These are phyloP conservation scores for Apiotrichum laibachii DNA, from an alignment of 1,284 basidiomycete genomes.

Conservation along the genomic window DNA sequence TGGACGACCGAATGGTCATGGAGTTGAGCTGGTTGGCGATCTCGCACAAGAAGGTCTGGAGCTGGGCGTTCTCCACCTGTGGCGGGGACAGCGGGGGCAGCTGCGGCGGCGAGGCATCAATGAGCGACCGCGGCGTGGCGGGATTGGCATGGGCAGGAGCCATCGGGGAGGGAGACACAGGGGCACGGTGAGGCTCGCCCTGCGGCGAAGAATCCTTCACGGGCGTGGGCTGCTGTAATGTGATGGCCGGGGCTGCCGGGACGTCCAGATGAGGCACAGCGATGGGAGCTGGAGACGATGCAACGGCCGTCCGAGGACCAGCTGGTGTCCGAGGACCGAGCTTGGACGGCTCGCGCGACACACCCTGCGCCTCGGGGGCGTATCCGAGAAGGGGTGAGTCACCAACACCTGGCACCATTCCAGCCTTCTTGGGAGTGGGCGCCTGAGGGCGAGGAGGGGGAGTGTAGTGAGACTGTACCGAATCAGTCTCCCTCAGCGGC, in stretches of 20 bases:
- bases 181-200: not conserved
- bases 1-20: constrained; percentile 54
- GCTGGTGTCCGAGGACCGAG: constrained; percentile 30
- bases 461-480: constrained; percentile 32
- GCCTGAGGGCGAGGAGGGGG: constrained; percentile 43
- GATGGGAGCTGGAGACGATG: constrained; percentile 17
- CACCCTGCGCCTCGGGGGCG: not conserved
- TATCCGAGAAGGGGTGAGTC: constrained; percentile 16
- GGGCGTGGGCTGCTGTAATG: constrained; percentile 53
- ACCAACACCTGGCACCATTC: constrained; percentile 20
- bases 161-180: constrained; percentile 15
- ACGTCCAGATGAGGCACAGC: constrained; percentile 18
- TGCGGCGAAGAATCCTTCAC: constrained; percentile 34
- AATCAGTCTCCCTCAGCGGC: constrained; percentile 44
- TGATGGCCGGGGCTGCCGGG: constrained; percentile 45
- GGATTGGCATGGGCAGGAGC: not conserved
- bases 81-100: constrained; percentile 48
- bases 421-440: constrained; percentile 50
- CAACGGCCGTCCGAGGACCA: constrained; percentile 35
- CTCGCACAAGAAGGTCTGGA: constrained; percentile 60
- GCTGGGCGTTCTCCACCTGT: constrained; percentile 54
- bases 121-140: not conserved
- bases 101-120: constrained; percentile 20
- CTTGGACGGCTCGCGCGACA: constrained; percentile 25
- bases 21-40: constrained; percentile 59